These are phyloP conservation scores for Arabidopsis arenosa DNA, from an alignment of 345 rosid genomes.

Conservation along the genomic window DNA sequence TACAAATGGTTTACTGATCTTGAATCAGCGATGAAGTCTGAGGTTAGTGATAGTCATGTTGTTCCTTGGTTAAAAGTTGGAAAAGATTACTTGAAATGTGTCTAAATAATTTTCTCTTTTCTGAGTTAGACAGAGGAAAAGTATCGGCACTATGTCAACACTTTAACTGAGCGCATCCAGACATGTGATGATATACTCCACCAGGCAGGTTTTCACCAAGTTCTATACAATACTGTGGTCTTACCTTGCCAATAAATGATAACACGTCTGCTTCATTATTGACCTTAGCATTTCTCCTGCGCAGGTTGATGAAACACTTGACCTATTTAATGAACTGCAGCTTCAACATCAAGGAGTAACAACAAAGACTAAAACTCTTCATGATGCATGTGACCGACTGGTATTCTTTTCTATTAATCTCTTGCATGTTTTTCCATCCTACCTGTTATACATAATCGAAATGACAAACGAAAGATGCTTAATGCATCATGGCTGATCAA, in stretches of 20 bases:
- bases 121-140: slow-evolving; percentile 85
- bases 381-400: slow-evolving; percentile 96
- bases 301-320: slow-evolving; percentile 93
- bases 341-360: slow-evolving; percentile 93
- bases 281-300: slow-evolving; percentile 13
- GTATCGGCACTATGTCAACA: slow-evolving; percentile 84
- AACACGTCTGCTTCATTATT: slow-evolving; percentile 6
- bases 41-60: slow-evolving; percentile 64
- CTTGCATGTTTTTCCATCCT: not conserved
- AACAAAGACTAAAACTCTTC: slow-evolving; percentile 98
- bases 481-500: slow-evolving; percentile 9
- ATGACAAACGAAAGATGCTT: slow-evolving; percentile 2
- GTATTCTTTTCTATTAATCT: slow-evolving; percentile 46
- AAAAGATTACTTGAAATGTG: slow-evolving; percentile 10
- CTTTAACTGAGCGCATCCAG: slow-evolving; percentile 78
- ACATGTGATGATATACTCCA: slow-evolving; percentile 88
- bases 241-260: not conserved
- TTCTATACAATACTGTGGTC: slow-evolving; percentile 16
- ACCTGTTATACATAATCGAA: not conserved
- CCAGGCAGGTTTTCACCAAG: slow-evolving; percentile 57
- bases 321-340: slow-evolving; percentile 79
- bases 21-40: slow-evolving; percentile 96
- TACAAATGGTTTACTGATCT: slow-evolving; percentile 99
- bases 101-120: slow-evolving; percentile 27
- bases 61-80: slow-evolving; percentile 20